These are phyloP conservation scores for Clarireedia homoeocarpa DNA, from an alignment of 2,329 filamentous ascomycete species.

Conservation along the genomic window DNA sequence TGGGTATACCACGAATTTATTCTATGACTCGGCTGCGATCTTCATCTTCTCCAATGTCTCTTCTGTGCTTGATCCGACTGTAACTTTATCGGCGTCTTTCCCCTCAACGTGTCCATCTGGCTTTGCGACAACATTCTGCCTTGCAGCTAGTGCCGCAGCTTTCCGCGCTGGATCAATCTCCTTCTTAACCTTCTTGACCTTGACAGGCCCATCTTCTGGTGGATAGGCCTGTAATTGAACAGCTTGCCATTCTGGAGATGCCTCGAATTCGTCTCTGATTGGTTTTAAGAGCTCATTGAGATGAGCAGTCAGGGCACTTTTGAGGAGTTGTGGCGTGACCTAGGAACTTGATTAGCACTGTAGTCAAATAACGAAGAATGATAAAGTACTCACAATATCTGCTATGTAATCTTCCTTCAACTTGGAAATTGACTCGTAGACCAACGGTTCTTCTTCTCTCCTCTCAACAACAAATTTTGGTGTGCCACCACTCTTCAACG, in stretches of 20 bases:
- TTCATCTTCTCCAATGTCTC: constrained; percentile 25
- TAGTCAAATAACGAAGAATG: neutral
- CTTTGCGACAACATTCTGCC: constrained; percentile 20
- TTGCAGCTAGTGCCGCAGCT: constrained; percentile 24
- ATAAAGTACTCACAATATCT: neutral
- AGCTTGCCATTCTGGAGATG: constrained; percentile 71
- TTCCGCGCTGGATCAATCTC: constrained; percentile 27
- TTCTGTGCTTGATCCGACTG: constrained; percentile 16
- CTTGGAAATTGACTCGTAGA: constrained; percentile 3
- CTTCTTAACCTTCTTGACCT: constrained; percentile 64
- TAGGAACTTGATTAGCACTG: constrained; percentile 27
- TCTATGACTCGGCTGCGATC: constrained; percentile 17
- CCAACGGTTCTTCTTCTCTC: constrained; percentile 6
- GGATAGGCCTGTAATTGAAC: constrained; percentile 77
- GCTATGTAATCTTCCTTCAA: constrained; percentile 6
- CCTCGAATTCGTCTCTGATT: constrained; percentile 66
- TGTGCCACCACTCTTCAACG: constrained; percentile 44
- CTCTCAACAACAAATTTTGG: constrained; percentile 44
- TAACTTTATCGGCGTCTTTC: constrained; percentile 18
- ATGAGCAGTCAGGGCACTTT: constrained; percentile 70
- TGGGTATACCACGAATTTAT: constrained; percentile 8
- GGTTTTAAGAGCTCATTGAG: constrained; percentile 69
- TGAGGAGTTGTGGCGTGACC: constrained; percentile 80
- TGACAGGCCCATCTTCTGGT: constrained; percentile 53
- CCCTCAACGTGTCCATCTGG: constrained; percentile 25